phyloP scores from a whole-genome alignment of 352 stramenopile genomes.

The Globisporangium nagaii region DNA sequence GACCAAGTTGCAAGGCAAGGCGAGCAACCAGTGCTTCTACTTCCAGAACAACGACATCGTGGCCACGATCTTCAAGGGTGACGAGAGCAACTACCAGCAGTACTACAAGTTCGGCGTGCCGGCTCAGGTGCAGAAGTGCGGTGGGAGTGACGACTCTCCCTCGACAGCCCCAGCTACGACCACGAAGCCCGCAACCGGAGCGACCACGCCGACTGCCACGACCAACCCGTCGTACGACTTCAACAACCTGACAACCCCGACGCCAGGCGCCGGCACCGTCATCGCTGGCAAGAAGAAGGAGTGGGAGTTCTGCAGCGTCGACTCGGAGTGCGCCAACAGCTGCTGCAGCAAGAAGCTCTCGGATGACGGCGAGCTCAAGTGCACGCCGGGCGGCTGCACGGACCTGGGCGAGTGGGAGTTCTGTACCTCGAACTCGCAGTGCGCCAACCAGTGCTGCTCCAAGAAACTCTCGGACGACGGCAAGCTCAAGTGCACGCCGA shows the following conservation, averaged over 20 bases:
- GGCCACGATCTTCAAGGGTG: conserved; percentile 28
- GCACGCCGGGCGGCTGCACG: conserved; percentile 7
- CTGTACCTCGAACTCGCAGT: conserved; percentile 2
- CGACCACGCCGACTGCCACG: too few relatives aligned
- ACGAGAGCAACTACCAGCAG: conserved; percentile 23
- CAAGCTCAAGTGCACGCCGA: conserved; percentile 14
- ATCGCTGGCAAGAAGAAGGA: conserved; percentile 2
- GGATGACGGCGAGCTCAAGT: conserved; percentile 19
- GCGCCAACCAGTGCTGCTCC: conserved; percentile 14
- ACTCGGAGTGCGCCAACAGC: conserved; percentile 1
- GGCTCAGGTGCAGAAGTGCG: conserved; percentile 34
- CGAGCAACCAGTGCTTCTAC: conserved; percentile 45
- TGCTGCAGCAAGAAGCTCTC: conserved; percentile 19
- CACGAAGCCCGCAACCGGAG: too few relatives aligned
- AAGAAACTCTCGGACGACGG: conserved; percentile 7
- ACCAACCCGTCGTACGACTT: conserved; percentile 2
- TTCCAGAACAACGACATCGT: conserved; percentile 43
- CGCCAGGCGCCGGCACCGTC: background rate
- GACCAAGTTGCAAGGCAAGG: too few relatives aligned
- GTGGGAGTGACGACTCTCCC: conserved; percentile 12
- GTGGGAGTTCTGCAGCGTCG: conserved; percentile 5
- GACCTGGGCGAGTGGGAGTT: conserved; percentile 6
- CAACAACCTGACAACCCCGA: background rate
- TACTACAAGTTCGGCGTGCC: conserved; percentile 48
- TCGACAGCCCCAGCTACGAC: too few relatives aligned